Evolutionary conservation across 2,329 filamentous ascomycete genomes (phyloP).

Genomic region (Tolypocladium guangdongense): DNA sequence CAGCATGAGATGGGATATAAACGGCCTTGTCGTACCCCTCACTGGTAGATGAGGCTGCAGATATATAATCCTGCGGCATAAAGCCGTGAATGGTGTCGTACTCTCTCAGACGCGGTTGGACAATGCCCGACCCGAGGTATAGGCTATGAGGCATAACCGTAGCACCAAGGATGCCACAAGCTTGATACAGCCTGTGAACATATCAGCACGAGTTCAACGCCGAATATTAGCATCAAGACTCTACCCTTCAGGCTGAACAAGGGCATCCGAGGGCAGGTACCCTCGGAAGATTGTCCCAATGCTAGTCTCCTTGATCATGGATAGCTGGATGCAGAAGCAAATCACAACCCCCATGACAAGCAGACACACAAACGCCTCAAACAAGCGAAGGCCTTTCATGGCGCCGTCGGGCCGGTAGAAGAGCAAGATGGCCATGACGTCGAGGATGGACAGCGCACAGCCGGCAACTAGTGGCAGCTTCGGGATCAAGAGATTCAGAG

Average conservation of each 20-base stretch:
- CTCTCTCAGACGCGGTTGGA: constrained; percentile 55
- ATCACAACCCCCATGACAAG: constrained; percentile 56
- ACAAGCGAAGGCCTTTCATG: constrained; percentile 48
- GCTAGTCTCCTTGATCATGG: constrained; percentile 43
- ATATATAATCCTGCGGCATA: constrained; percentile 23
- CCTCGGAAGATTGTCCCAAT: constrained; percentile 53
- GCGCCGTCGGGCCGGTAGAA: constrained; percentile 52
- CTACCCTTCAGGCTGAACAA: constrained; percentile 47
- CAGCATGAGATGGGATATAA: constrained; percentile 60
- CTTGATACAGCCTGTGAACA: constrained; percentile 42
- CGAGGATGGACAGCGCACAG: constrained; percentile 57
- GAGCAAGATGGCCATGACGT: constrained; percentile 55
- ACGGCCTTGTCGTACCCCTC: constrained; percentile 35
- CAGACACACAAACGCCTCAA: constrained; percentile 52
- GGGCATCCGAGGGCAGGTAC: constrained; percentile 49
- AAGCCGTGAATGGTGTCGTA: constrained; percentile 50
- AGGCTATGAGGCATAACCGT: constrained; percentile 64
- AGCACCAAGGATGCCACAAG: constrained; percentile 66
- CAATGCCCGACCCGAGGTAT: constrained; percentile 58
- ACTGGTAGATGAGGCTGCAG: constrained; percentile 1
- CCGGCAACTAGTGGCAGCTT: constrained; percentile 55
- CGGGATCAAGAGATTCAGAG: constrained; percentile 53
- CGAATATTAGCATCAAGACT: constrained; percentile 1
- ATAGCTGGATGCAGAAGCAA: constrained; percentile 60
- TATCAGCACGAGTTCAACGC: no score